phyloP scores from a whole-genome alignment of 2,329 filamentous ascomycete genomes.

The Achaetomium macrosporum region DNA sequence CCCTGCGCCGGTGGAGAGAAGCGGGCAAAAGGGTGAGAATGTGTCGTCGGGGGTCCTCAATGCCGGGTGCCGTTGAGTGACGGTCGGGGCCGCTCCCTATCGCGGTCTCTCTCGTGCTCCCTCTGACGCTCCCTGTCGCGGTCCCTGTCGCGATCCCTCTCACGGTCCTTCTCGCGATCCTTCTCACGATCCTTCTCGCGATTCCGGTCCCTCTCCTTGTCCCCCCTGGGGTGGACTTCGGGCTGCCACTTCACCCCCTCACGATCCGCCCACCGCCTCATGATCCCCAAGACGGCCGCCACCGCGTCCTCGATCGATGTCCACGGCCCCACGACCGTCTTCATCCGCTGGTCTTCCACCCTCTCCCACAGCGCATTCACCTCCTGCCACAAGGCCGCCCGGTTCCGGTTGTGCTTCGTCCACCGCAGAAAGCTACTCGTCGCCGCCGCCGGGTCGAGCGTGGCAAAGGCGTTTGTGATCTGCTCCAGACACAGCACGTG shows the following conservation, averaged over 20 bases:
- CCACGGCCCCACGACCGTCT: conserved; percentile 36
- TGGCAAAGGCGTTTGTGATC: conserved; percentile 34
- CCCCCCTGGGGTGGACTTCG: conserved; percentile 26
- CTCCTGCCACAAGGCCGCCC: conserved; percentile 29
- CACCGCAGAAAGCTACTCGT: conserved; percentile 20
- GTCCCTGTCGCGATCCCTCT: background rate
- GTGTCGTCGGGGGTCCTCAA: background rate
- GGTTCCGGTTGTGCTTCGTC: conserved; percentile 28
- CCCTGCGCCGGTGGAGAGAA: no score
- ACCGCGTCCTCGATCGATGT: conserved; percentile 41
- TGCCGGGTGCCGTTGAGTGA: conserved; percentile 7
- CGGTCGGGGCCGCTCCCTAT: conserved; percentile 5
- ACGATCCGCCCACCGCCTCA: conserved; percentile 40
- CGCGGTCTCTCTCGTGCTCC: background rate
- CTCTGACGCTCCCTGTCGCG: conserved; percentile 6
- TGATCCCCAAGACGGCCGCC: conserved; percentile 33
- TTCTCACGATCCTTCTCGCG: conserved; percentile 4
- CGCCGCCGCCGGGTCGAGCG: conserved; percentile 26
- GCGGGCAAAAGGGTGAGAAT: background rate
- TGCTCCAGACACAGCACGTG: conserved; percentile 42
- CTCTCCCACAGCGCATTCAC: conserved; percentile 26
- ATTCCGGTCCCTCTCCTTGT: conserved; percentile 7
- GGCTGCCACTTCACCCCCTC: conserved; percentile 44
- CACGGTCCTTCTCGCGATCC: conserved; percentile 4
- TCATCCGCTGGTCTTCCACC: conserved; percentile 28